Evolutionary conservation across 202 grass and related monocot species (phyloP).

Genomic region (Thinopyrum obtusiflorum): DNA sequence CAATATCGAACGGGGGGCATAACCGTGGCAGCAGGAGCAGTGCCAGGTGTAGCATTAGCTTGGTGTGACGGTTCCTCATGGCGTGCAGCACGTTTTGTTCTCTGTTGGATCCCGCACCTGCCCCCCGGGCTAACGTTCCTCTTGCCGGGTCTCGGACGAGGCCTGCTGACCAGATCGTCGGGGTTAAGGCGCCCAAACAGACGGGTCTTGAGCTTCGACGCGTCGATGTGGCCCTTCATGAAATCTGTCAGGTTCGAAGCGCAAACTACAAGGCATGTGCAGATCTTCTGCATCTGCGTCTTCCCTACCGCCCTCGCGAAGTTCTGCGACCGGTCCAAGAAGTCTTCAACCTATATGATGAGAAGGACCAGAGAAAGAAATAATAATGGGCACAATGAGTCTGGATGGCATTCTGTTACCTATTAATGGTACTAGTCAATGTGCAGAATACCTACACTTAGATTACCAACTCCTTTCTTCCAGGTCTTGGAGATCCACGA

Average conservation of each 20-base stretch:
- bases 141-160: background rate
- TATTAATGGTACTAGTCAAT: background rate
- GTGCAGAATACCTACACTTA: constrained; percentile 39
- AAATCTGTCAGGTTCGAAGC: constrained; percentile 49
- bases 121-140: background rate
- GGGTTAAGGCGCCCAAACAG: constrained; percentile 51
- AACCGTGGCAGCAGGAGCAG: background rate
- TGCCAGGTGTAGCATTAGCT: background rate
- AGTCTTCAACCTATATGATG: constrained; percentile 81
- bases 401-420: background rate
- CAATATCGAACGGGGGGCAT: background rate
- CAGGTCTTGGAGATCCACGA: constrained; percentile 75
- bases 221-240: constrained; percentile 46
- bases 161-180: background rate
- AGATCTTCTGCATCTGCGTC: constrained; percentile 59
- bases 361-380: background rate
- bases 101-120: constrained; percentile 4
- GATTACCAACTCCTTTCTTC: constrained; percentile 48
- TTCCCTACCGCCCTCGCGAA: constrained; percentile 66
- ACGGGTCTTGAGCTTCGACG: constrained; percentile 38
- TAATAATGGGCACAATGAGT: background rate
- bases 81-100: background rate
- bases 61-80: background rate
- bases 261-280: constrained; percentile 41
- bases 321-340: constrained; percentile 77